A percentile compares a stretch with the other conserved stretches of the same genome.
phyloP scores from a whole-genome alignment of 2,329 filamentous ascomycete species.

The Hawksworthiomyces lignivorus region DNA sequence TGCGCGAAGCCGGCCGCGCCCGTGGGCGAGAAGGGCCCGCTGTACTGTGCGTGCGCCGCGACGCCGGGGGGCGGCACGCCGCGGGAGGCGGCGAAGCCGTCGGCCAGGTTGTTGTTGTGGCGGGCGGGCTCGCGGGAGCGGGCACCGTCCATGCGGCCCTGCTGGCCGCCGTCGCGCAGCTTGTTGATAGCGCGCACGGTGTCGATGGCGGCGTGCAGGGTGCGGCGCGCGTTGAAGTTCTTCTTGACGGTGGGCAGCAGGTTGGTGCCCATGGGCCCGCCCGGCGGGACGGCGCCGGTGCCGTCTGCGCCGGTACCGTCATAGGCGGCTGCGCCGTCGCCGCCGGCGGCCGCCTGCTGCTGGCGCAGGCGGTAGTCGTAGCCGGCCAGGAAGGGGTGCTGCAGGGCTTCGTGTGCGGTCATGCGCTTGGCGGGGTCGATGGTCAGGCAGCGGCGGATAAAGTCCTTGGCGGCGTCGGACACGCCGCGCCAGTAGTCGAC shows the following conservation, averaged over 20 bases:
- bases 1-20: not conserved
- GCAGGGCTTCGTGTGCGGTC: conserved; percentile 74
- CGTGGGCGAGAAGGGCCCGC: too few species aligned
- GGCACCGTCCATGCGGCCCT: conserved; percentile 54
- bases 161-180: conserved; percentile 46
- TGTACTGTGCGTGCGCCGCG: not conserved
- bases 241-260: conserved; percentile 63
- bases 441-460: conserved; percentile 86
- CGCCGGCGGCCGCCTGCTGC: not conserved
- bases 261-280: conserved; percentile 50
- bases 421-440: conserved; percentile 82
- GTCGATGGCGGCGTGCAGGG: conserved; percentile 62
- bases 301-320: not conserved
- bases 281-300: conserved; percentile 34
- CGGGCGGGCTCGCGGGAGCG: conserved; percentile 41
- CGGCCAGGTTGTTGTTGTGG: conserved; percentile 11
- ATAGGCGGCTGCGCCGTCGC: not conserved
- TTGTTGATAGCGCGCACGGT: conserved; percentile 66
- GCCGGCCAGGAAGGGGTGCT: conserved; percentile 57
- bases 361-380: conserved; percentile 27
- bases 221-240: conserved; percentile 65
- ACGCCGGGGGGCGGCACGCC: conserved; percentile 8
- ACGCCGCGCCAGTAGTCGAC: conserved; percentile 96
- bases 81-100: conserved; percentile 16
- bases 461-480: conserved; percentile 76